Conservation (phyloP, 345 rosid species). For the Garcia nutans region DNA sequence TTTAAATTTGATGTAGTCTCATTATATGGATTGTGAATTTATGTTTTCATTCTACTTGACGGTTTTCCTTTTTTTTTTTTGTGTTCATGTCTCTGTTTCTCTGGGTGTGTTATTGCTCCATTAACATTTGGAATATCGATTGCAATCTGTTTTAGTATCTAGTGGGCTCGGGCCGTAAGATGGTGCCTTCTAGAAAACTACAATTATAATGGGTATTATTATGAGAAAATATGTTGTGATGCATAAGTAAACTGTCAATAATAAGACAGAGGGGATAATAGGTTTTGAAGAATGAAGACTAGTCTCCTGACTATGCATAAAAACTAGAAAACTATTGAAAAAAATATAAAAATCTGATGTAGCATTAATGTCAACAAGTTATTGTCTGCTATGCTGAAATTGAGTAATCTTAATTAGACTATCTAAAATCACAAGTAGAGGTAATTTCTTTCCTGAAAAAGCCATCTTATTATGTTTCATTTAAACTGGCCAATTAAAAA, state of each 20-base stretch:
- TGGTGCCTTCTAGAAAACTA: background rate
- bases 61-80: background rate
- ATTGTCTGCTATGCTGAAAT: background rate
- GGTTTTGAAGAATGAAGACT: background rate
- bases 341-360: background rate
- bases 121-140: background rate
- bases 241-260: background rate
- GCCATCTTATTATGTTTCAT: background rate
- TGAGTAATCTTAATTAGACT: background rate
- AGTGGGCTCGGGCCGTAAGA: background rate
- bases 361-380: background rate
- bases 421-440: background rate
- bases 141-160: background rate
- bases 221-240: background rate
- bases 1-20: background rate
- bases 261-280: background rate
- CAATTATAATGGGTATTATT: background rate
- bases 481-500: background rate
- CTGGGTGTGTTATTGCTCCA: background rate
- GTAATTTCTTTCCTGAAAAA: background rate
- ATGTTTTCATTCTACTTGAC: background rate
- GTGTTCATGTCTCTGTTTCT: background rate
- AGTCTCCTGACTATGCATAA: background rate
- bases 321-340: background rate
- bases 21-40: background rate